These are phyloP conservation scores for Canavalia ensiformis DNA, from an alignment of 306 rosid genomes.

Conservation along the genomic window DNA sequence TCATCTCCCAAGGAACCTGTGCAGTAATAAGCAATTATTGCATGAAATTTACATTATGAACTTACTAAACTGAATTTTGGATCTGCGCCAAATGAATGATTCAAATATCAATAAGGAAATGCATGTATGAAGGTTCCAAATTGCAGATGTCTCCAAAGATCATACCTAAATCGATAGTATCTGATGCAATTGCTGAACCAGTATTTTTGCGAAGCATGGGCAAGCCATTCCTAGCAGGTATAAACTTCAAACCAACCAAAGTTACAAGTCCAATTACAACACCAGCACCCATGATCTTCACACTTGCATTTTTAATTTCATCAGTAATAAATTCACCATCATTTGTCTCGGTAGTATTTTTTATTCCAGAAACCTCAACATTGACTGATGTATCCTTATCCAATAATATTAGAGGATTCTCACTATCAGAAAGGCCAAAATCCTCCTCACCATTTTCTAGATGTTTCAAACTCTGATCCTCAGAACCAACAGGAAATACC, in stretches of 20 bases:
- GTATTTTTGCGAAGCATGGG: slow-evolving; percentile 54
- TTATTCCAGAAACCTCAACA: slow-evolving; percentile 60
- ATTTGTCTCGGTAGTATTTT: slow-evolving; percentile 47
- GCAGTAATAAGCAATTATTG: slow-evolving; percentile 30
- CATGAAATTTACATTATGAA: slow-evolving; percentile 32
- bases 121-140: slow-evolving; percentile 17
- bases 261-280: slow-evolving; percentile 84
- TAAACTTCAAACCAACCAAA: slow-evolving; percentile 70
- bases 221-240: slow-evolving; percentile 66
- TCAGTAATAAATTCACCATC: slow-evolving; percentile 67
- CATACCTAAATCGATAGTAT: slow-evolving; percentile 68
- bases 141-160: slow-evolving; percentile 24
- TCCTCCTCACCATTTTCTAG: slow-evolving; percentile 60
- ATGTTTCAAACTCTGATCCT: slow-evolving; percentile 53
- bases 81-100: slow-evolving; percentile 6
- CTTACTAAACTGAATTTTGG: slow-evolving; percentile 37
- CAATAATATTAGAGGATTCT: slow-evolving; percentile 54
- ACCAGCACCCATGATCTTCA: slow-evolving; percentile 91
- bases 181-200: slow-evolving; percentile 63
- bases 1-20: slow-evolving; percentile 62
- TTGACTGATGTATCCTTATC: slow-evolving; percentile 55
- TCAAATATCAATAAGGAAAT: slow-evolving; percentile 19
- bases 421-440: slow-evolving; percentile 59
- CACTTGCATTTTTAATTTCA: slow-evolving; percentile 76
- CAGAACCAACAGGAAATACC: slow-evolving; percentile 79